These are phyloP conservation scores for Monosporozyma unispora DNA, from an alignment of 805 yeast genomes.

Conservation along the genomic window DNA sequence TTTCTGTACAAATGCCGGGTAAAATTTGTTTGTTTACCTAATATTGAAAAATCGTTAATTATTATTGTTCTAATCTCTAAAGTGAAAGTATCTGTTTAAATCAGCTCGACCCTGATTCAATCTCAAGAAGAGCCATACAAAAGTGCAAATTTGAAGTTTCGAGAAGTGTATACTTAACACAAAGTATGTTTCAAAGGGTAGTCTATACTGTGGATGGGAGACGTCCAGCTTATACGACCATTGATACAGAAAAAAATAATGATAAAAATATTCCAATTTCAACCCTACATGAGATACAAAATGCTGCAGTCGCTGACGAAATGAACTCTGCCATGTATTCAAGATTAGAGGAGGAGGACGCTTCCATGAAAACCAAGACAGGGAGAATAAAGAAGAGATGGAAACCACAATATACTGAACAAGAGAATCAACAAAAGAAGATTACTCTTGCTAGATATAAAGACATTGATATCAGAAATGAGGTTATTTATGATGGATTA, in stretches of 20 bases:
- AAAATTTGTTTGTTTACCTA: no score
- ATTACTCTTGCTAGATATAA: neutral
- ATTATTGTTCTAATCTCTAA: no score
- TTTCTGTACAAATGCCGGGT: no score
- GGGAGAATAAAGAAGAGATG: neutral
- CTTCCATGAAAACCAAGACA: neutral
- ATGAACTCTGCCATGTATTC: neutral
- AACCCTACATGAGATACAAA: neutral
- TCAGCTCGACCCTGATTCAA: no score
- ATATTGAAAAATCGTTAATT: no score
- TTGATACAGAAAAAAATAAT: neutral
- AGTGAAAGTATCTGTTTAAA: no score
- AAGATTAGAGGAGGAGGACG: neutral
- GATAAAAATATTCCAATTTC: neutral
- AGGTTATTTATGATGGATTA: slow-evolving; percentile 2
- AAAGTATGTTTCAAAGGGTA: neutral
- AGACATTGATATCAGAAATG: slow-evolving; percentile 1
- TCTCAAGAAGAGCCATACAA: no score
- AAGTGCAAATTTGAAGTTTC: no score
- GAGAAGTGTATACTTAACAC: no score
- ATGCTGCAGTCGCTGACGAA: neutral
- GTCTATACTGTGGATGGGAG: neutral
- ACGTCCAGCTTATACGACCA: neutral
- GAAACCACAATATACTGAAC: neutral
- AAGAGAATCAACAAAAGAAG: neutral